Conservation (phyloP, 495 filamentous ascomycete genomes). For the Daldinia childiae region DNA sequence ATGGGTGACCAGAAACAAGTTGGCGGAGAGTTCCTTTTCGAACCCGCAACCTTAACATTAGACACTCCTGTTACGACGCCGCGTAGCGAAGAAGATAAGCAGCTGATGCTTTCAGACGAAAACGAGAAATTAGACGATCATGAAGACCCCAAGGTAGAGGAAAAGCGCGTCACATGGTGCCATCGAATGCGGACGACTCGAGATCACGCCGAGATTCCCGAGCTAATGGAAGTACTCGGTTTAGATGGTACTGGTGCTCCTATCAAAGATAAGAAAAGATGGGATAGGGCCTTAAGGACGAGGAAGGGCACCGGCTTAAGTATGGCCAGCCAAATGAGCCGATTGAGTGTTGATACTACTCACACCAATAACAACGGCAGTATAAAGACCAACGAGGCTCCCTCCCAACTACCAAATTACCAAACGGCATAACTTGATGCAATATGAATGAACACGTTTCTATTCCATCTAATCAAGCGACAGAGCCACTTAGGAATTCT, state of each 20-base stretch:
- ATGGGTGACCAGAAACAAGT: slow-evolving; percentile 75
- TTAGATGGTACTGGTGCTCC: slow-evolving; percentile 57
- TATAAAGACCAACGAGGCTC: slow-evolving; percentile 13
- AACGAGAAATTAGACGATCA: slow-evolving; percentile 36
- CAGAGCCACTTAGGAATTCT: not conserved
- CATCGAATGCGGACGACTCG: slow-evolving; percentile 84
- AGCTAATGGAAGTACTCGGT: slow-evolving; percentile 69
- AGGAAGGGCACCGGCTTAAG: slow-evolving; percentile 59
- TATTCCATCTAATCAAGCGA: not conserved
- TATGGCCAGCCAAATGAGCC: slow-evolving; percentile 55
- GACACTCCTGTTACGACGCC: slow-evolving; percentile 49
- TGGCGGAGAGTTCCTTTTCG: slow-evolving; percentile 87
- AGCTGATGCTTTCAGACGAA: slow-evolving; percentile 38
- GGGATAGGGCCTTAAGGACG: slow-evolving; percentile 51
- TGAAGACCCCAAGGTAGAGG: slow-evolving; percentile 46
- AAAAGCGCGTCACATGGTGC: slow-evolving; percentile 77
- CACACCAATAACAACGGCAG: slow-evolving; percentile 15
- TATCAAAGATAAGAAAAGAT: slow-evolving; percentile 53
- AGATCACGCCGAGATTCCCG: slow-evolving; percentile 77
- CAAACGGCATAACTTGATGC: not conserved
- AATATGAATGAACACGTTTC: not conserved
- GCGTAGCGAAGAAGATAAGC: slow-evolving; percentile 37
- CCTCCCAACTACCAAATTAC: not conserved
- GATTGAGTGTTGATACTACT: slow-evolving; percentile 41
- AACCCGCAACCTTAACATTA: slow-evolving; percentile 51